Evolutionary conservation across 2,329 filamentous ascomycete genomes (phyloP), one percentile per base, ranked within the genome.

Genomic region (Dothidotthia symphoricarpi): DNA sequence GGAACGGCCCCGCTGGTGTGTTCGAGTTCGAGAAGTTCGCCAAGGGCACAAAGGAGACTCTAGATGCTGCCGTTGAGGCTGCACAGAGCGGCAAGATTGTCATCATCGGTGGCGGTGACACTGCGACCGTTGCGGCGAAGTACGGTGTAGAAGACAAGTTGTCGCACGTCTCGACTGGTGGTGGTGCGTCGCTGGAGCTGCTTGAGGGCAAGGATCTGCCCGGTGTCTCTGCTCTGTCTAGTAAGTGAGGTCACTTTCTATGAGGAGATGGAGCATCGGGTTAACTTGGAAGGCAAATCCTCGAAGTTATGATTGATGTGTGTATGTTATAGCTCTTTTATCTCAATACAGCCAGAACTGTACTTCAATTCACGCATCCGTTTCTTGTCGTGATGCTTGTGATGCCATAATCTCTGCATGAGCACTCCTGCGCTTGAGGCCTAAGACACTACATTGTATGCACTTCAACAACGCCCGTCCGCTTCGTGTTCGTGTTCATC

Each of bases 61-160:
- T 98, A 56, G 87, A 96, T 63, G 88, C 88, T 40, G 90, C 85
- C 36, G 89, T 97, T 36, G 77, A 78, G 16, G 93, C 86, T 45
- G 86, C 85, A 43, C 76, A 87, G 71, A 79, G 75, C 46, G 90
- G 89, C 69, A 90, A 93, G 78, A 95, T 93, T 61, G 93, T 97
- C 69, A 97, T 98, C 74, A 96, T 98, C 52, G 93, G 93, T 48
- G 93, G 93, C 70, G 93, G 93, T 72, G 93, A 98, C 73, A 98
- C 93, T 34, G 93, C 93, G 34, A 98, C 93, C 44, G 93, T 97
- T 31, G 93, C 93, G 37, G 91, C 90, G 69, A 96, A 98, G 79
- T 98, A 95, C 70, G 84, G 84, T 38, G 91, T 88, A 49, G 93
- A 98, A 79, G 83, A 88, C 72, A 94, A 97, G 82, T 80, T 97